phyloP scores from a whole-genome alignment of 2,329 filamentous ascomycete species.

The Dactylella cylindrospora region DNA sequence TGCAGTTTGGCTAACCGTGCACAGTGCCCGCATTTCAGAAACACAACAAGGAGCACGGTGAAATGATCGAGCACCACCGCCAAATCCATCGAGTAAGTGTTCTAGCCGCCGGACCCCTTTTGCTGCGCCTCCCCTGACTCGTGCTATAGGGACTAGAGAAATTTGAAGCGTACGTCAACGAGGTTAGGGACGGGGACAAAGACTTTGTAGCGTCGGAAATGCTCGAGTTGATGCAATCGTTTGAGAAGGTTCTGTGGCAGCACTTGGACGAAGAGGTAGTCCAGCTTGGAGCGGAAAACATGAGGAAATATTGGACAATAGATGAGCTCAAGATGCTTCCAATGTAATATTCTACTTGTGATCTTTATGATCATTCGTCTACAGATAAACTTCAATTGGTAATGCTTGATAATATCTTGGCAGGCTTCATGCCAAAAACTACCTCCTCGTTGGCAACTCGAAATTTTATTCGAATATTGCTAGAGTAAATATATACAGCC shows the following conservation, averaged over 20 bases:
- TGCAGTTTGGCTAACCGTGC: background rate
- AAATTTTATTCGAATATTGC: background rate
- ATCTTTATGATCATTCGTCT: no score
- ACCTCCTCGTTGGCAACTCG: background rate
- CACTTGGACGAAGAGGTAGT: constrained; percentile 84
- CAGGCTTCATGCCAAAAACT: no score
- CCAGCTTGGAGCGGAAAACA: constrained; percentile 78
- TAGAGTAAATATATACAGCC: constrained; percentile 12
- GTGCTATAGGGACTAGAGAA: constrained; percentile 60
- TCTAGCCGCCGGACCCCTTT: background rate
- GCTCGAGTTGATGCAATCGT: constrained; percentile 72
- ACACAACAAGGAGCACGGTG: constrained; percentile 46
- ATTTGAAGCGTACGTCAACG: constrained; percentile 66
- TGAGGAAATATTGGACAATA: constrained; percentile 77
- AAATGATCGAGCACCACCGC: constrained; percentile 68
- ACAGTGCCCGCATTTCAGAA: constrained; percentile 46
- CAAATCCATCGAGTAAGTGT: constrained; percentile 68
- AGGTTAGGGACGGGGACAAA: constrained; percentile 64
- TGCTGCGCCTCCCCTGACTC: background rate
- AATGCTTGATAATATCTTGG: no score
- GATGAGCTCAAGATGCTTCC: constrained; percentile 58
- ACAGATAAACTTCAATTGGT: no score
- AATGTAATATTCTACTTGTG: constrained; percentile 19
- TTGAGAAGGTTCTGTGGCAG: constrained; percentile 75
- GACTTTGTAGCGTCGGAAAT: constrained; percentile 62